These are phyloP conservation scores for Lotus japonicus DNA, from an alignment of 306 rosid genomes.

Conservation along the genomic window DNA sequence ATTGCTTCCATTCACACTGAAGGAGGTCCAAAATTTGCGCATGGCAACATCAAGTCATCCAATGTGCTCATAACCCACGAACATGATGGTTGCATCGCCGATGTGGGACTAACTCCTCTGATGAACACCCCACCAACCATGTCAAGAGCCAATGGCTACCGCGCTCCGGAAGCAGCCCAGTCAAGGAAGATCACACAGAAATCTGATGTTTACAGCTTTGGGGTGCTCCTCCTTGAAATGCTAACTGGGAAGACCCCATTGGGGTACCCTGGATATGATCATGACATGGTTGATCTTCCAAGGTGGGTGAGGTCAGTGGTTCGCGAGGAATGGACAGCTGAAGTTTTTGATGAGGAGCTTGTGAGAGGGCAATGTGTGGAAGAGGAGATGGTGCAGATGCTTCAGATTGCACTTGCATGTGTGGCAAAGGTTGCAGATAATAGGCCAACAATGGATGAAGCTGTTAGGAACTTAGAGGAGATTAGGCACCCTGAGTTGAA, in stretches of 20 bases:
- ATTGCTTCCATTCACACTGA: constrained; percentile 48
- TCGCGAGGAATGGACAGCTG: constrained; percentile 70
- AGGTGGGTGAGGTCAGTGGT: constrained; percentile 73
- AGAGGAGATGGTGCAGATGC: constrained; percentile 75
- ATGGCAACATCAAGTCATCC: constrained; percentile 66
- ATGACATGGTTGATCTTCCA: constrained; percentile 56
- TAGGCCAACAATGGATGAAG: constrained; percentile 55
- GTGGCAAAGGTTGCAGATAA: constrained; percentile 41
- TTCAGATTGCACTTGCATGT: constrained; percentile 61
- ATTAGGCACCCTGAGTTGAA: constrained; percentile 32
- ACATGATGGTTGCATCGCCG: constrained; percentile 44
- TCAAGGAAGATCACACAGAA: constrained; percentile 39
- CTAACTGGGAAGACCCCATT: constrained; percentile 59
- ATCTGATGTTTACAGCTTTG: constrained; percentile 67
- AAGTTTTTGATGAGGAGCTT: constrained; percentile 64
- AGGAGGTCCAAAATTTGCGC: constrained; percentile 37
- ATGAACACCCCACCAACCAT: constrained; percentile 36
- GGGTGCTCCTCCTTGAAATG: constrained; percentile 65
- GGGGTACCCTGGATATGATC: constrained; percentile 37
- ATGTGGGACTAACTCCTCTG: constrained; percentile 48
- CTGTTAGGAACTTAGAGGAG: constrained; percentile 47
- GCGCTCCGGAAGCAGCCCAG: constrained; percentile 48
- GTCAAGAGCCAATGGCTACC: constrained; percentile 41
- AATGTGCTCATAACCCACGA: constrained; percentile 56
- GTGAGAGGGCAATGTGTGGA: constrained; percentile 41